Evolutionary conservation across 495 filamentous ascomycete genomes (phyloP).

Genomic region (Schizothecium vesticola): DNA sequence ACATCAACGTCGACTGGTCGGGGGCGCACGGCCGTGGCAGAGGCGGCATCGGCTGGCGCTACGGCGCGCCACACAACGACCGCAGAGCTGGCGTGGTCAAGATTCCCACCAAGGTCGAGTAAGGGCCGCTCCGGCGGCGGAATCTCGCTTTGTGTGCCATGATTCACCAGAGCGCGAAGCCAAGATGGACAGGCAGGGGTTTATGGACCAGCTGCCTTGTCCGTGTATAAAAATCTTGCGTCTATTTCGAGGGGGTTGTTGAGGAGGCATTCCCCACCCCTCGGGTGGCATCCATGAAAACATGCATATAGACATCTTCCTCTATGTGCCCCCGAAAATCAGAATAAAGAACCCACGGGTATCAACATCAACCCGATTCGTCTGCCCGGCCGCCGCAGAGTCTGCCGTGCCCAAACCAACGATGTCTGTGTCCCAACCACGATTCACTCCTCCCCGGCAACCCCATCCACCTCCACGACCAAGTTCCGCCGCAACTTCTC

Average conservation of each 20-base stretch:
- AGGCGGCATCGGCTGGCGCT: slow-evolving; percentile 55
- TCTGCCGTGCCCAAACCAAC: neutral
- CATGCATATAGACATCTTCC: neutral
- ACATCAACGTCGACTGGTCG: slow-evolving; percentile 47
- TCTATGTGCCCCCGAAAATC: neutral
- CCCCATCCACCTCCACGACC: slow-evolving; percentile 29
- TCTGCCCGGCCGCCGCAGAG: neutral
- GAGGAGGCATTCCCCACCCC: neutral
- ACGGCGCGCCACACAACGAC: slow-evolving; percentile 47
- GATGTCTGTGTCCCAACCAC: neutral
- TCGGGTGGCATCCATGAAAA: neutral
- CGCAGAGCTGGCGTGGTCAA: slow-evolving; percentile 41
- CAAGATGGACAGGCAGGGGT: neutral
- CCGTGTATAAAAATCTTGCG: slow-evolving; percentile 4
- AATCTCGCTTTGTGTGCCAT: neutral
- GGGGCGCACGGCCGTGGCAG: slow-evolving; percentile 46
- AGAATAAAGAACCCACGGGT: neutral
- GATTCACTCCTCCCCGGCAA: slow-evolving; percentile 9
- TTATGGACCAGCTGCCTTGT: neutral
- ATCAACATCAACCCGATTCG: neutral
- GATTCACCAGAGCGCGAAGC: neutral
- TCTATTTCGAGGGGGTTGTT: neutral
- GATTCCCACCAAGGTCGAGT: slow-evolving; percentile 42
- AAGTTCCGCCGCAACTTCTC: slow-evolving; percentile 45
- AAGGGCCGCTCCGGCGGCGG: neutral